Conservation (phyloP, 2,329 filamentous ascomycete genomes). For the Aspergillus fructus region DNA sequence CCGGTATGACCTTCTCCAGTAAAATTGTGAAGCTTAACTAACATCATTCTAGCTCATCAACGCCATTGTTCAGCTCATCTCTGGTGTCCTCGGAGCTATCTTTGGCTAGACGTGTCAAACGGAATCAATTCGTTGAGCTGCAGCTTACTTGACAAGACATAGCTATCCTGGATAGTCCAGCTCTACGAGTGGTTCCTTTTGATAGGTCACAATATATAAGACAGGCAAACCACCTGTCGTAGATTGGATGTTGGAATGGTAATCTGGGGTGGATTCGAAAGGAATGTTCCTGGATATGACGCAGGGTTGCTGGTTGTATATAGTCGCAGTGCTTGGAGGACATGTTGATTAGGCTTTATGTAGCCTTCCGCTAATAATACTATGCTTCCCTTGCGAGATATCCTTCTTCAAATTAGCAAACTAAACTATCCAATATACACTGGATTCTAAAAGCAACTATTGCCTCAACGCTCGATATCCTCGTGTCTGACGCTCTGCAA, state of each 20-base stretch:
- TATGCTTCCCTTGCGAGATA: conserved; percentile 3
- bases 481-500: too few relatives aligned
- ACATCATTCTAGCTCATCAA: not conserved
- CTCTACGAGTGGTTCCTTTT: not conserved
- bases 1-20: not conserved
- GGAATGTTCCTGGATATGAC: not conserved
- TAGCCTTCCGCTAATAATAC: not conserved
- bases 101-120: not conserved
- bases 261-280: not conserved
- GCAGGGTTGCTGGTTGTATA: not conserved
- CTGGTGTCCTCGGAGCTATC: not conserved
- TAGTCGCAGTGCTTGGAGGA: conserved; percentile 6
- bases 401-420: too few relatives aligned
- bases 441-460: too few relatives aligned
- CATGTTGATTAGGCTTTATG: not conserved
- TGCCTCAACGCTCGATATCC: too few relatives aligned
- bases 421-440: too few relatives aligned
- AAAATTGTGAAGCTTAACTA: not conserved
- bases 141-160: not conserved
- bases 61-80: not conserved
- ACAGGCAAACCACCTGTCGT: not conserved
- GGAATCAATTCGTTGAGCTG: not conserved
- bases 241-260: not conserved
- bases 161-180: not conserved
- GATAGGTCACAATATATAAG: not conserved